These are phyloP conservation scores for Debaryomycetaceae sp. DNA, from an alignment of 1,139 yeast species.

Conservation along the genomic window DNA sequence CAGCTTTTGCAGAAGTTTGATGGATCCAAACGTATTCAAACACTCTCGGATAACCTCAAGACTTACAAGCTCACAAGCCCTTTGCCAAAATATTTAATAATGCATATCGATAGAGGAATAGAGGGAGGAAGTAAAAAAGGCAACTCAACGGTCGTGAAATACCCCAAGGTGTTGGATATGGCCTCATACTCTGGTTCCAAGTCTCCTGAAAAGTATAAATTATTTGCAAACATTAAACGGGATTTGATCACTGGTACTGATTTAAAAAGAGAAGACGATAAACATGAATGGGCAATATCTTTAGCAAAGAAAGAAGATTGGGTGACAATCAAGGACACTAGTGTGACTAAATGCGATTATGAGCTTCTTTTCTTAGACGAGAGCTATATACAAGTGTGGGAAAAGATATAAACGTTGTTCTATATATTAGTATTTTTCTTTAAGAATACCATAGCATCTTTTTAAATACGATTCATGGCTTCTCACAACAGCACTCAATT, in stretches of 20 bases:
- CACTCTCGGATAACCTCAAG: slow-evolving; percentile 19
- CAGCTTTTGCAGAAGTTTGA: slow-evolving; percentile 47
- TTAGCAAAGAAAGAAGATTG: slow-evolving; percentile 45
- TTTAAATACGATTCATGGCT: slow-evolving; percentile 6
- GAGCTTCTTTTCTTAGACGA: slow-evolving; percentile 64
- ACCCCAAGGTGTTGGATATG: slow-evolving; percentile 47
- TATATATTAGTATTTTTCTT: slow-evolving; percentile 2
- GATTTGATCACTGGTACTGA: slow-evolving; percentile 24
- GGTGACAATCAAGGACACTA: slow-evolving; percentile 55
- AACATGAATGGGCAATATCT: slow-evolving; percentile 51
- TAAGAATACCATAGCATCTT: slow-evolving; percentile 10
- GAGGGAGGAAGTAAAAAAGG: slow-evolving; percentile 32
- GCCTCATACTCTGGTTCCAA: slow-evolving; percentile 22
- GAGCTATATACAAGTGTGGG: slow-evolving; percentile 69
- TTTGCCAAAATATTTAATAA: slow-evolving; percentile 52
- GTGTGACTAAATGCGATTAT: slow-evolving; percentile 44
- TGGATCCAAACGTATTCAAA: slow-evolving; percentile 19
- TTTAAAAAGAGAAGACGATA: slow-evolving; percentile 23
- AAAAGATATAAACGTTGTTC: slow-evolving; percentile 11
- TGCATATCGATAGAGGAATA: slow-evolving; percentile 55
- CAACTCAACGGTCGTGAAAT: slow-evolving; percentile 65
- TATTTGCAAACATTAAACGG: slow-evolving; percentile 52
- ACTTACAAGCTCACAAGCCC: slow-evolving; percentile 36
- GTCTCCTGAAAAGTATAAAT: slow-evolving; percentile 32
- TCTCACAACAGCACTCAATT: slow-evolving; percentile 13